Percentiles rank a stretch among this genome's conserved stretches.
phyloP scores from a whole-genome alignment of 768 basidiomycete genomes.

The Dentipellis fragilis region DNA sequence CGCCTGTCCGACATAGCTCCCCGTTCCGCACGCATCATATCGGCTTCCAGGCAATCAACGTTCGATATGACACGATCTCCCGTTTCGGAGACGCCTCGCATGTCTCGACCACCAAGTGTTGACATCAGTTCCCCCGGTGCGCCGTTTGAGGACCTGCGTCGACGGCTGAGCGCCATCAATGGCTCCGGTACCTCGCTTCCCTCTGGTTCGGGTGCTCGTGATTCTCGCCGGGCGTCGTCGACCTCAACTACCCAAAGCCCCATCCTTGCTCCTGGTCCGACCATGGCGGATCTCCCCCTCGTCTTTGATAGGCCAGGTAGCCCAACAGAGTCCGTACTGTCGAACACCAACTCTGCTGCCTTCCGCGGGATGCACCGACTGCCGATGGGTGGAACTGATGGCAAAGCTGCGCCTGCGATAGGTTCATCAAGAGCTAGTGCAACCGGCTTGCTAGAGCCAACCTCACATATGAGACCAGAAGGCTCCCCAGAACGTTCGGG shows the following conservation, averaged over 20 bases:
- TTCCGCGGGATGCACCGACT: constrained; percentile 49
- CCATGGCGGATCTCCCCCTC: constrained; percentile 19
- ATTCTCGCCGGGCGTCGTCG: constrained; percentile 26
- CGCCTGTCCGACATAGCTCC: constrained; percentile 30
- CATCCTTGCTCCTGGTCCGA: constrained; percentile 17
- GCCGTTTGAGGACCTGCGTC: constrained; percentile 70
- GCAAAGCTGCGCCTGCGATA: constrained; percentile 84
- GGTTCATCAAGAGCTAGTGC: constrained; percentile 81
- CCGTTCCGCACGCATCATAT: constrained; percentile 26
- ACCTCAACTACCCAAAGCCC: constrained; percentile 14
- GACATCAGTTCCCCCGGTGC: constrained; percentile 40
- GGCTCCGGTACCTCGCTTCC: constrained; percentile 58
- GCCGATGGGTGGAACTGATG: constrained; percentile 63
- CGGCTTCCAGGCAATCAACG: constrained; percentile 31
- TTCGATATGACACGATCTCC: constrained; percentile 32
- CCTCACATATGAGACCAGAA: constrained; percentile 56
- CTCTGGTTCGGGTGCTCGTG: constrained; percentile 26
- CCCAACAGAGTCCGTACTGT: constrained; percentile 76
- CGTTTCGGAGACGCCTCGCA: constrained; percentile 37
- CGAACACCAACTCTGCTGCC: constrained; percentile 56
- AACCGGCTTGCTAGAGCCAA: constrained; percentile 70
- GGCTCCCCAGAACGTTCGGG: constrained; percentile 67
- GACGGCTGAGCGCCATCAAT: constrained; percentile 67
- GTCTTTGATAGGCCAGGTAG: constrained; percentile 55
- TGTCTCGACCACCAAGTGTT: constrained; percentile 36